Conservation (phyloP, 2,329 filamentous ascomycete species). For the Escovopsis sp. region DNA sequence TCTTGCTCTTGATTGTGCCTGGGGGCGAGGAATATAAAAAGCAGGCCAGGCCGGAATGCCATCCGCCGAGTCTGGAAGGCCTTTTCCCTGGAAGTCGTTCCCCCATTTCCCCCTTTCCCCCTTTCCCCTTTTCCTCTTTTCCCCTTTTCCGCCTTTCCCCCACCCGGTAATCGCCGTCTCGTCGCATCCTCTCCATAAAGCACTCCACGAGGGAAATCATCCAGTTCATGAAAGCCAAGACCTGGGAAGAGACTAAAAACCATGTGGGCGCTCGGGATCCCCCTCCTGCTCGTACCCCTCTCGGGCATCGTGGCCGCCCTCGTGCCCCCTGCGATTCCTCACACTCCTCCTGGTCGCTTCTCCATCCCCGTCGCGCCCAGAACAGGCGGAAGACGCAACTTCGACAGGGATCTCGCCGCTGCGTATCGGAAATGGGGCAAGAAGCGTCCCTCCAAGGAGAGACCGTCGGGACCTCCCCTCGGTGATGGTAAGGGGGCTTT, state of each 20-base stretch:
- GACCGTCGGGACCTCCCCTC: slow-evolving; percentile 8
- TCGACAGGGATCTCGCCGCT: slow-evolving; percentile 18
- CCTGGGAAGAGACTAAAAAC: too few relatives aligned
- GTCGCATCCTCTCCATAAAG: background rate
- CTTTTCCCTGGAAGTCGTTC: too few relatives aligned
- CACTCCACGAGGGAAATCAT: background rate
- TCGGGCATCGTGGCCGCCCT: background rate
- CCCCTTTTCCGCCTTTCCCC: background rate
- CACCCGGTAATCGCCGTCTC: background rate
- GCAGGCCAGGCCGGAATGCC: too few relatives aligned
- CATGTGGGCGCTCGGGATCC: slow-evolving; percentile 1
- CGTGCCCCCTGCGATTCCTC: background rate
- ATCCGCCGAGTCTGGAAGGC: too few relatives aligned
- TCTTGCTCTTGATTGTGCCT: too few relatives aligned
- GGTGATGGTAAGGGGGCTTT: slow-evolving; percentile 5
- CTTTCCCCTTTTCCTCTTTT: background rate
- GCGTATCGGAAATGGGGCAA: slow-evolving; percentile 20
- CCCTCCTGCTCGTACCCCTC: slow-evolving; percentile 1
- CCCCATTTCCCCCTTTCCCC: too few relatives aligned
- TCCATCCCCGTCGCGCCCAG: slow-evolving; percentile 14
- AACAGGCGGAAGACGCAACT: slow-evolving; percentile 13
- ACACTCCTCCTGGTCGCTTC: slow-evolving; percentile 9
- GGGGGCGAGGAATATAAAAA: too few relatives aligned
- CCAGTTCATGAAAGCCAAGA: background rate
- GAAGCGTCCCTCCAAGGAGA: slow-evolving; percentile 3